These are phyloP conservation scores for Ustilago loliicola DNA, from an alignment of 1,284 basidiomycete genomes.

Conservation along the genomic window DNA sequence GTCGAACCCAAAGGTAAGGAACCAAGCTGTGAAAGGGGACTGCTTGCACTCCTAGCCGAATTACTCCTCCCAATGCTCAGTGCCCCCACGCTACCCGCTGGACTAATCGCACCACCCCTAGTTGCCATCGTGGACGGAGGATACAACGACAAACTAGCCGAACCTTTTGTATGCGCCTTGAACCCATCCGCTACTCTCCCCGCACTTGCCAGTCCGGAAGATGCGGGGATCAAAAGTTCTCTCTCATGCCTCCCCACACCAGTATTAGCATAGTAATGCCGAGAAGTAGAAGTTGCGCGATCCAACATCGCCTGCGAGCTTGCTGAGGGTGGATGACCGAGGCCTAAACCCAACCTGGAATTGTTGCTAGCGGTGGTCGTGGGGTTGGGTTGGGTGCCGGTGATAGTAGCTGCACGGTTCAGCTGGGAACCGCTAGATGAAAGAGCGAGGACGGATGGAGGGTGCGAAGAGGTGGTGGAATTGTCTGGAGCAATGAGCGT, in stretches of 20 bases:
- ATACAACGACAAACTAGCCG: constrained; percentile 24
- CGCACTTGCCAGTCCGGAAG: neutral
- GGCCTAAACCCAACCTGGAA: neutral
- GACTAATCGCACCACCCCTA: neutral
- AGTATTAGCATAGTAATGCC: constrained; percentile 53
- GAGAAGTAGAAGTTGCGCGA: constrained; percentile 42
- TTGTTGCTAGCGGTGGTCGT: neutral
- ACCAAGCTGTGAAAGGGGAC: neutral
- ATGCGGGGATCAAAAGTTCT: constrained; percentile 24
- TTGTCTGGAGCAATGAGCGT: constrained; percentile 41
- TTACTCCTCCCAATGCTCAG: constrained; percentile 24
- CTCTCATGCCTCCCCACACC: constrained; percentile 42
- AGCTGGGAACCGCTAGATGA: neutral
- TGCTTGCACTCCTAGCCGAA: constrained; percentile 13
- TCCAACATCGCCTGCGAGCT: constrained; percentile 23
- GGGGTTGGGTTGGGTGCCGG: neutral
- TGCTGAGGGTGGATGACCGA: neutral
- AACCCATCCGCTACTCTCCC: neutral
- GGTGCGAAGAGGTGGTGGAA: neutral
- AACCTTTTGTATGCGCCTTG: constrained; percentile 28
- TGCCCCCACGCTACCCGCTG: neutral
- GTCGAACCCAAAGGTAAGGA: too few relatives aligned
- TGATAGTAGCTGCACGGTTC: constrained; percentile 24
- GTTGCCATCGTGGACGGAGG: constrained; percentile 12
- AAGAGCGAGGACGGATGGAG: neutral